Evolutionary conservation across 2,329 filamentous ascomycete species (phyloP).

Genomic region (Lecanoromycetidae sp.): DNA sequence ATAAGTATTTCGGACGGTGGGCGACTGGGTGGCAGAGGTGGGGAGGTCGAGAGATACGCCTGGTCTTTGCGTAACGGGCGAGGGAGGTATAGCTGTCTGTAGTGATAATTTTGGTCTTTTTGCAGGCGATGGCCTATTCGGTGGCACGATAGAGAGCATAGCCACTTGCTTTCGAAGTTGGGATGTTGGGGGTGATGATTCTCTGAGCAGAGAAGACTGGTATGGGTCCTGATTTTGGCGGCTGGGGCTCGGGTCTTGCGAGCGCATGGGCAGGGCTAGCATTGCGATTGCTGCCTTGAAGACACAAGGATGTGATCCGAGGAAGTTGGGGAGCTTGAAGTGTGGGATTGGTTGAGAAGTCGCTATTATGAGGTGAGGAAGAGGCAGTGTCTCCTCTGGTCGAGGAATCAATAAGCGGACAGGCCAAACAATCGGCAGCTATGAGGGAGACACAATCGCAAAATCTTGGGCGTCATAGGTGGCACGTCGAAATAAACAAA

Average conservation of each 20-base stretch:
- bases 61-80: slow-evolving; percentile 41
- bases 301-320: not conserved
- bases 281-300: slow-evolving; percentile 4
- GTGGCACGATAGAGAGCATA: slow-evolving; percentile 17
- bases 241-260: slow-evolving; percentile 10
- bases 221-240: slow-evolving; percentile 6
- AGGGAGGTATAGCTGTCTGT: slow-evolving; percentile 42
- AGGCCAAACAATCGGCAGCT: not conserved
- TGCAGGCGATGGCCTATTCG: slow-evolving; percentile 16
- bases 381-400: slow-evolving; percentile 9
- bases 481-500: too few species aligned
- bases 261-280: slow-evolving; percentile 15
- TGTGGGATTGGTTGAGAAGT: not conserved
- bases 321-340: not conserved
- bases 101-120: slow-evolving; percentile 48
- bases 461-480: too few species aligned
- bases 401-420: not conserved
- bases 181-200: slow-evolving; percentile 4
- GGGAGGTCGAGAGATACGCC: slow-evolving; percentile 38
- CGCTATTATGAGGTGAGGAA: not conserved
- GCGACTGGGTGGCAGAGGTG: slow-evolving; percentile 35
- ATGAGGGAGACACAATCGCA: not conserved
- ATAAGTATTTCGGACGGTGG: slow-evolving; percentile 50
- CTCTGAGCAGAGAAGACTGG: not conserved
- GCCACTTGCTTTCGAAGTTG: slow-evolving; percentile 11